phyloP scores from a whole-genome alignment of 2,329 filamentous ascomycete species.

The Arthrobotrys sinensis region DNA sequence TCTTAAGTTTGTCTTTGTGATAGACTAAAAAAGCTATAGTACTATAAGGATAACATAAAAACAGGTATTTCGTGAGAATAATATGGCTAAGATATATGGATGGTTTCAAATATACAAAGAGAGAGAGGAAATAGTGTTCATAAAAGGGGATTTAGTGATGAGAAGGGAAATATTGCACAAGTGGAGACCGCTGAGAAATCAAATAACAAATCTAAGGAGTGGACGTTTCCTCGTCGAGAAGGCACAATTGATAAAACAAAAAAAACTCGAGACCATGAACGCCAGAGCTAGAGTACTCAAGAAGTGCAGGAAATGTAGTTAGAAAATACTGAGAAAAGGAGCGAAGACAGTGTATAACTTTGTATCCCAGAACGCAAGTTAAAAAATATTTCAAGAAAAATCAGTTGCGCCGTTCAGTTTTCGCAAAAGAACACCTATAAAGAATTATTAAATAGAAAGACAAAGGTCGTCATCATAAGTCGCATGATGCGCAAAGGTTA shows the following conservation, averaged over 20 bases:
- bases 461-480: conserved; percentile 55
- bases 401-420: conserved; percentile 50
- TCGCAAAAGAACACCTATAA: conserved; percentile 43
- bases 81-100: conserved; percentile 12
- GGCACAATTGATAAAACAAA: conserved; percentile 31
- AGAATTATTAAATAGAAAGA: conserved; percentile 40
- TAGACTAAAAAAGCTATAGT: neutral
- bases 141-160: neutral
- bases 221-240: conserved; percentile 45
- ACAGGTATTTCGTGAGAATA: conserved; percentile 7
- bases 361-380: conserved; percentile 8
- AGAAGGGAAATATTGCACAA: conserved; percentile 3
- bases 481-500: conserved; percentile 54
- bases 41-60: neutral
- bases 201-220: conserved; percentile 38
- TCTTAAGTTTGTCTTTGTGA: conserved; percentile 5
- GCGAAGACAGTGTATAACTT: conserved; percentile 20
- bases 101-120: conserved; percentile 50
- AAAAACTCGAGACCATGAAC: conserved; percentile 53
- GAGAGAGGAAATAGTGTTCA: neutral
- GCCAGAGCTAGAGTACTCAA: conserved; percentile 52
- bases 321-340: conserved; percentile 29
- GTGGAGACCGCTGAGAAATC: conserved; percentile 3
- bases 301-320: conserved; percentile 21
- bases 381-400: conserved; percentile 8